These are phyloP conservation scores for Trichoderma arundinaceum DNA, from an alignment of 2,329 filamentous ascomycete species.

Conservation along the genomic window DNA sequence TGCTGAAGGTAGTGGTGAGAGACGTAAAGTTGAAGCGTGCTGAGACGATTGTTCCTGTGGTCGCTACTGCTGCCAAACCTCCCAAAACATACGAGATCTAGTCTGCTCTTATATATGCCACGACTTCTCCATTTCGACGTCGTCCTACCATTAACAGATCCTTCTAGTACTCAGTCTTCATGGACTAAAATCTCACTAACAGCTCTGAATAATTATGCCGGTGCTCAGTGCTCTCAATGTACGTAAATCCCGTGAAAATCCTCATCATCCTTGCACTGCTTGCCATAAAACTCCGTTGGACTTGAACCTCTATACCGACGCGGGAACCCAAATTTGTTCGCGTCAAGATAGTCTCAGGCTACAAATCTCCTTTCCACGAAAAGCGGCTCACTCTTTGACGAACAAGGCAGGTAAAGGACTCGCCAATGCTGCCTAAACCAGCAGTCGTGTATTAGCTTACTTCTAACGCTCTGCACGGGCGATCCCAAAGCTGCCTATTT, in stretches of 20 bases:
- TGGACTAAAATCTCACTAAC: constrained; percentile 24
- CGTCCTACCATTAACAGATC: neutral
- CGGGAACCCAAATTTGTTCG: neutral
- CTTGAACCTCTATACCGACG: neutral
- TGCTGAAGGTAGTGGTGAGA: neutral
- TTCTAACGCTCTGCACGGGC: neutral
- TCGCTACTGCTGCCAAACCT: neutral
- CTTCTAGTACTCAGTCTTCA: neutral
- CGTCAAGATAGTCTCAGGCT: neutral
- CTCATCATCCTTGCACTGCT: constrained; percentile 2
- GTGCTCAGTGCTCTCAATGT: neutral
- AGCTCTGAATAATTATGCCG: constrained; percentile 11
- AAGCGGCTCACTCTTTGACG: neutral
- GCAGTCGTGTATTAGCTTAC: constrained; percentile 9
- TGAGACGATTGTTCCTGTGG: neutral
- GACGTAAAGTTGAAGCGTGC: neutral
- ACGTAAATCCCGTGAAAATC: neutral
- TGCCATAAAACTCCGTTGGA: neutral
- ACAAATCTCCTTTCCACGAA: neutral
- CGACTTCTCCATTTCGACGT: neutral
- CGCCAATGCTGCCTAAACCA: neutral
- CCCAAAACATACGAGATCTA: neutral
- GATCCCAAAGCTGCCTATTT: constrained; percentile 25
- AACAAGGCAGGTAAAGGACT: constrained; percentile 13
- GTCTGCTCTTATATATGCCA: constrained; percentile 5